Percentiles rank a stretch among this genome's conserved stretches.
Evolutionary conservation across 371 early-diverging fungal genomes (phyloP).

Genomic region (Haplosporangium sp.): DNA sequence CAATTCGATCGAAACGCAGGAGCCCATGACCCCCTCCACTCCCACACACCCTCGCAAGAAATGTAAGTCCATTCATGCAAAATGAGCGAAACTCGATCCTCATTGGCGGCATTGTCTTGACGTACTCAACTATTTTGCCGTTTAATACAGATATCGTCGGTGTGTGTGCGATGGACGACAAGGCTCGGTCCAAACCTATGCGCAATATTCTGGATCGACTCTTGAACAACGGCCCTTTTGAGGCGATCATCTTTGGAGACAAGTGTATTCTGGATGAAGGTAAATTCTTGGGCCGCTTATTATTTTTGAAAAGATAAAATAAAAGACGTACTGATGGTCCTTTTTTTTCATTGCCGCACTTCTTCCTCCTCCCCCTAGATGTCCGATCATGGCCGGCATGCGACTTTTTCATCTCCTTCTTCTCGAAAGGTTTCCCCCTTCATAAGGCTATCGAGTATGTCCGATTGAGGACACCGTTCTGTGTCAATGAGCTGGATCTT

Average conservation of each 20-base stretch:
- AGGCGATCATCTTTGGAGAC: conserved; percentile 94
- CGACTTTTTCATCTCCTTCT: conserved; percentile 98
- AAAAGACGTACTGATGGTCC: neutral
- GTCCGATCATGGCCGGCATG: conserved; percentile 95
- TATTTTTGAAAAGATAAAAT: neutral
- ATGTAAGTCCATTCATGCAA: conserved; percentile 3
- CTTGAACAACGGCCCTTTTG: conserved; percentile 80
- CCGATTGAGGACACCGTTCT: conserved; percentile 84
- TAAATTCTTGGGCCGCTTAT: conserved; percentile 22
- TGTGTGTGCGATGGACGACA: conserved; percentile 94
- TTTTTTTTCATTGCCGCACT: neutral
- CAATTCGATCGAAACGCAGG: neutral
- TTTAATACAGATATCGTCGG: conserved; percentile 76
- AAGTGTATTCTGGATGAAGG: conserved; percentile 96
- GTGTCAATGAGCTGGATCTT: conserved; percentile 92
- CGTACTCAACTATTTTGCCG: neutral
- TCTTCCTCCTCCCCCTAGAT: conserved; percentile 55
- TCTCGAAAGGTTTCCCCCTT: conserved; percentile 95
- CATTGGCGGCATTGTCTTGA: neutral
- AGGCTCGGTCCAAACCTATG: conserved; percentile 96
- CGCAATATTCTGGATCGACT: conserved; percentile 91
- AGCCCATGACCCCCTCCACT: conserved; percentile 12
- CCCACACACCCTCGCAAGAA: conserved; percentile 24
- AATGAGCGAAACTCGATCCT: neutral
- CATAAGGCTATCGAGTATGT: conserved; percentile 94